These are phyloP conservation scores for Sungouiozyma ichnusensis DNA, from an alignment of 805 yeast species.

Conservation along the genomic window DNA sequence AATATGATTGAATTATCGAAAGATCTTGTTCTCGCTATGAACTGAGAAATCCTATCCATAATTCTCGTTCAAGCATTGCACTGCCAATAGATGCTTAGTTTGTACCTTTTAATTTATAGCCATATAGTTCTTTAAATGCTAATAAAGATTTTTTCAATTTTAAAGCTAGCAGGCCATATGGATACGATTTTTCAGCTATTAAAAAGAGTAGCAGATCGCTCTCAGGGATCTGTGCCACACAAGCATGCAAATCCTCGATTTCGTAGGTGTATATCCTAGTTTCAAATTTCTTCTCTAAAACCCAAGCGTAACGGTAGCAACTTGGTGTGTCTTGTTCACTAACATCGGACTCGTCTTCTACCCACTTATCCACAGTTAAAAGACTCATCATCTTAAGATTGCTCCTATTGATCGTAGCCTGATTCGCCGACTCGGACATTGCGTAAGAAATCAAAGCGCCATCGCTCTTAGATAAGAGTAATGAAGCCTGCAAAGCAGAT, in stretches of 20 bases:
- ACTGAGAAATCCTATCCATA: background rate
- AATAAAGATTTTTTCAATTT: slow-evolving; percentile 21
- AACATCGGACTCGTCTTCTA: slow-evolving; percentile 17
- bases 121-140: slow-evolving; percentile 16
- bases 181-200: slow-evolving; percentile 17
- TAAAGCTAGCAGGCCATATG: slow-evolving; percentile 24
- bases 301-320: slow-evolving; percentile 10
- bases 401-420: slow-evolving; percentile 10
- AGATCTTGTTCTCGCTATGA: background rate
- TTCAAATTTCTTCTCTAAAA: slow-evolving; percentile 3
- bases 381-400: slow-evolving; percentile 27
- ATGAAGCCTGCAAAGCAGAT: slow-evolving; percentile 17
- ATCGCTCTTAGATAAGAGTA: slow-evolving; percentile 16
- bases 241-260: slow-evolving; percentile 25
- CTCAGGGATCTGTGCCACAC: slow-evolving; percentile 22
- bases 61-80: background rate
- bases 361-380: slow-evolving; percentile 27
- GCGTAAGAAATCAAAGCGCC: slow-evolving; percentile 25
- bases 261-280: slow-evolving; percentile 25
- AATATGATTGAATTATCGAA: background rate
- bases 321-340: slow-evolving; percentile 8
- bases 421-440: slow-evolving; percentile 5
- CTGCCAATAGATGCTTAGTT: background rate
- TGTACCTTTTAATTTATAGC: slow-evolving; percentile 18
- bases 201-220: slow-evolving; percentile 22